Base-by-base conservation (phyloP, 2,329 filamentous ascomycete species). In the Fusarium beomiforme region DNA sequence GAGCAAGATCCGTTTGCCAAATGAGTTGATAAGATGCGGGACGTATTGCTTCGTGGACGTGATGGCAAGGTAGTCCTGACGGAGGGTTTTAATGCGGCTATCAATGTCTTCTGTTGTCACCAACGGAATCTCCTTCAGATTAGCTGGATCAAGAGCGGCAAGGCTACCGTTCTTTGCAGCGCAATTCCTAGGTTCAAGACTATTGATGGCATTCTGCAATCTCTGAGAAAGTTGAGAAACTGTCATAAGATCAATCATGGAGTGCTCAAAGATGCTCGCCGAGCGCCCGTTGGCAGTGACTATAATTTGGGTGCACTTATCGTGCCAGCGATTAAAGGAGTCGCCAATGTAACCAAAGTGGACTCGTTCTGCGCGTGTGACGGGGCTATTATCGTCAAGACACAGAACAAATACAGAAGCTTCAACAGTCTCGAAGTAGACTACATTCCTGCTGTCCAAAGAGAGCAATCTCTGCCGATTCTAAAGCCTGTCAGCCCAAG, bases 241-340 rank as follows among this genome's bases (percentile, higher is more conserved):
- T 0, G 59, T 62, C 59, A 59, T 62, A 7, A 59, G 53, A 36
- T 62, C 59, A 17, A 59, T 62, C 59, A 62, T 62, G 6, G 53
- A 62, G 42, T 62, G 59, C 19, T 62, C 59, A 2, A 62, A 62
- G 9, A 62, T 62, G 9, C 42, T 47, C 4, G 59, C 59, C 7
- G 59, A 62, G 7, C 59, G 59, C 3, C 59, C 59, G 13, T 62
- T 62, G 19, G 42, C 59, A 2, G 59, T 42, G 19, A 62, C 53
- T 12, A 62, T 49, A 5, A 62, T 42, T 7, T 62, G 59, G 3
- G 53, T 59, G 21, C 59, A 62, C 23, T 62, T 62, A 4, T 62
- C 59, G 11, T 62, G 59, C 59, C 59, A 62, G 16, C 59, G 59
- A 9, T 62, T 62, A 34, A 62, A 62, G 0, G 59, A 58, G 42